Evolutionary conservation across 768 basidiomycete genomes (phyloP), one percentile per base, ranked within the genome.

Genomic region (Naematelia aurantialba): DNA sequence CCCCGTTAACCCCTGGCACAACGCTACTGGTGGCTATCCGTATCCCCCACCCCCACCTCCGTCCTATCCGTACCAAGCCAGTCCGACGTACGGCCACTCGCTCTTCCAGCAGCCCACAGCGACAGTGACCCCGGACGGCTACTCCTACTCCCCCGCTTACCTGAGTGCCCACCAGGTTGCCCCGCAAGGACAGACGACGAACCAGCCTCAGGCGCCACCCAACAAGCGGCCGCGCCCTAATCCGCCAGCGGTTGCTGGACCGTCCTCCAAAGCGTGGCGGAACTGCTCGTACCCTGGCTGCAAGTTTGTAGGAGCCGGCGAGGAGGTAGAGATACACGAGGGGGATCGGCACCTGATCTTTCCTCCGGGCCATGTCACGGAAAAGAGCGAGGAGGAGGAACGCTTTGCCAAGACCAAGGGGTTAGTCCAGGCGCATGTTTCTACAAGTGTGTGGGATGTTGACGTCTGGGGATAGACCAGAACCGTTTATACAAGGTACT

Each of bases 401-500:
- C 56, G 65, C 27, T 72, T 42, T 42, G 70, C 69, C 22, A 68
- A 63, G 27, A 48, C 63, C 5, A 76, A 69, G 24, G 77, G 75
- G 78, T 76, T 50, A 59, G 72, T 68, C 17, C 19, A 1, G 1
- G 34, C 17, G 34, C 34, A 39, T 8, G 34, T 39, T 39, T n/a
- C n/a, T n/a, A n/a, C n/a, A n/a, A n/a, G n/a, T n/a, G n/a, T n/a
- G n/a, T n/a, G n/a, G n/a, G n/a, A n/a, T n/a, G n/a, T n/a, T 42
- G 48, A 8, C n/a, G 13, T 34, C 46, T 39, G 27, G 1, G 5
- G 3, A 1, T 46, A 74, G 73, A 22, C 67, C 68, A 1, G 52
- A 68, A 51, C 61, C 73, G 3, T 63, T 69, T 5, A 76, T 79
- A 29, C 70, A 72, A 29, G 92, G 92, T 3, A 94, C 91, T 1